Conservation (phyloP, 1,284 basidiomycete species). For the Blastosporella zonata region DNA sequence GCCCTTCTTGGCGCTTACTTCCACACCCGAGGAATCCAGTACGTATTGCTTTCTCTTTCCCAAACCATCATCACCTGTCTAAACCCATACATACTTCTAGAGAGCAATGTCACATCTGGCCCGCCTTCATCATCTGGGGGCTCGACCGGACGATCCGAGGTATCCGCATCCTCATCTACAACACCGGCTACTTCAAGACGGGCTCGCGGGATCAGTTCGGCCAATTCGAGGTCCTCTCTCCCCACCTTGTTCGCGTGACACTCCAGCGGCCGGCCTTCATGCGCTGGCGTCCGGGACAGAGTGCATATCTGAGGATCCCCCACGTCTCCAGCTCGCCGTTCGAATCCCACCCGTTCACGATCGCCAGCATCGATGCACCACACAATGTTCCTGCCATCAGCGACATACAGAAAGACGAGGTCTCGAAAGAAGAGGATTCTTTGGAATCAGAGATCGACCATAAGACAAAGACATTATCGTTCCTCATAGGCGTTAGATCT, state of each 20-base stretch:
- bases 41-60: neutral
- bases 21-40: slow-evolving; percentile 31
- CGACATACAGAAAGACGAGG: slow-evolving; percentile 13
- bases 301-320: slow-evolving; percentile 51
- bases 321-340: slow-evolving; percentile 37
- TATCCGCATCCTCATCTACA: slow-evolving; percentile 48
- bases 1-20: slow-evolving; percentile 39
- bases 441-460: neutral
- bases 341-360: slow-evolving; percentile 58
- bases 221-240: slow-evolving; percentile 43
- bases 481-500: slow-evolving; percentile 43
- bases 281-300: slow-evolving; percentile 60
- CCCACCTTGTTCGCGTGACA: slow-evolving; percentile 50
- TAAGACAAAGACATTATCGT: slow-evolving; percentile 37
- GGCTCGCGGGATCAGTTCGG: slow-evolving; percentile 32
- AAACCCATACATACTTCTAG: neutral
- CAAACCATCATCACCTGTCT: neutral
- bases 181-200: slow-evolving; percentile 40
- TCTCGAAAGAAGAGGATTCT: neutral
- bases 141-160: slow-evolving; percentile 57
- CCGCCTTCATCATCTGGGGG: slow-evolving; percentile 62
- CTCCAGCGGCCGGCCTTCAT: slow-evolving; percentile 40
- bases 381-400: slow-evolving; percentile 11
- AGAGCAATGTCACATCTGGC: slow-evolving; percentile 44
- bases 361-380: slow-evolving; percentile 36